Conservation (phyloP, 1,284 basidiomycete species). For the Ceratobasidium sp. region DNA sequence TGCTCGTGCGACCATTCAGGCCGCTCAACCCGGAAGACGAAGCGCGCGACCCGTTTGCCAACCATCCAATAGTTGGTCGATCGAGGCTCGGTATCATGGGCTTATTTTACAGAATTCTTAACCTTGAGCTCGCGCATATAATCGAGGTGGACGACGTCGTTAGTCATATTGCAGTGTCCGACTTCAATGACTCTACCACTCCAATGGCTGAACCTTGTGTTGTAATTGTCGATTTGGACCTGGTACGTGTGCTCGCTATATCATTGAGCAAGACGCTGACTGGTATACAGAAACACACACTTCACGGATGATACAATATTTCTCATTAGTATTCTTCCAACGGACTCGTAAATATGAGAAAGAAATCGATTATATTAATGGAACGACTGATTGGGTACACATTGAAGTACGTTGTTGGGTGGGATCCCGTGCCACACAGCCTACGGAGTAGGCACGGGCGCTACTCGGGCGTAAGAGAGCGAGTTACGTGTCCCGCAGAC, state of each 20-base stretch:
- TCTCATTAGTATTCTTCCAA: not conserved
- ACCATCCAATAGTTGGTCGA: not conserved
- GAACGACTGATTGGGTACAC: too few species aligned
- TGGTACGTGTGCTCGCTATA: slow-evolving; percentile 5
- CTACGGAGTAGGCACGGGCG: too few species aligned
- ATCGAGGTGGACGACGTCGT: slow-evolving; percentile 9
- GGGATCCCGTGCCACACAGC: too few species aligned
- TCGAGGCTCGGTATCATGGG: not conserved
- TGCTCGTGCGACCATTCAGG: not conserved
- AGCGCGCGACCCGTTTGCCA: not conserved
- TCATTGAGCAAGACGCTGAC: not conserved
- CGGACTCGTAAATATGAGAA: too few species aligned
- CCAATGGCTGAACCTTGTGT: not conserved
- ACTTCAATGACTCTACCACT: not conserved
- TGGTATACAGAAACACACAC: too few species aligned
- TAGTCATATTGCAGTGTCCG: not conserved
- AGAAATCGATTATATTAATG: too few species aligned
- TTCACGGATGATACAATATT: not conserved
- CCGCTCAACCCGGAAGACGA: not conserved
- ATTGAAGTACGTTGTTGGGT: too few species aligned
- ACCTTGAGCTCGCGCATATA: not conserved
- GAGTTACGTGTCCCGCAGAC: too few species aligned
- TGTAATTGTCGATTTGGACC: not conserved
- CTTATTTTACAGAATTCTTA: not conserved
- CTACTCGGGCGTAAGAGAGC: too few species aligned